Base-by-base conservation (phyloP, 2,329 filamentous ascomycete genomes). In the Alternaria sp. region DNA sequence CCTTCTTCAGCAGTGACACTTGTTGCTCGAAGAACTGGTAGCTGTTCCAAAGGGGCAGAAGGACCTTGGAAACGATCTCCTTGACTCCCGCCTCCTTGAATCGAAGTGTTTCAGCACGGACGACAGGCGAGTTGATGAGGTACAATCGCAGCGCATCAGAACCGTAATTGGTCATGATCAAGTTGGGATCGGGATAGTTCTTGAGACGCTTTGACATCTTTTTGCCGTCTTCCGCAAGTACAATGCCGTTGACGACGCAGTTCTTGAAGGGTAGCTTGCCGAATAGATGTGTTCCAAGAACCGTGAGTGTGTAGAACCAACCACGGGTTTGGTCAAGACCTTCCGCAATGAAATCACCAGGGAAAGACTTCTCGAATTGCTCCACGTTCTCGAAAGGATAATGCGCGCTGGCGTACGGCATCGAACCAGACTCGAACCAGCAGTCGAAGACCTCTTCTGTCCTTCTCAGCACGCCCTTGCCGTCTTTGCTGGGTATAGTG, bases 181-280 rank as follows among this genome's bases (percentile, higher is more conserved):
- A 81, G 56, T 82, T 82, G 10, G 94, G 94, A 71, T 97, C 93
- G 0, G 94, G 94, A 77, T 97, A 98, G 79, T 98, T 98, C 82
- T 97, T 96, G 57, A 97, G 83, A 53, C 94, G 88, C 80, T 98
- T 98, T 6, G 93, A 97, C 94, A 98, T 98, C 83, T 98, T 98
- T 83, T 97, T 97, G 55, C 94, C 94, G 72, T 97, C 92, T 75
- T 96, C 93, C 0, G 93, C 93, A 39, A 97, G 84, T 4, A 97
- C 93, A 62, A 97, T 95, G 49, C 93, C 93, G 73, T 96, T 97
- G 62, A 97, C 93, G n/a, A 97, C 91, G 70, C 92, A 96, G 76
- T 97, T 97, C 80, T 95, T 89, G 84, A 97, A 97, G 0, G 94
- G 93, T 2, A 93, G 87, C 34, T 87, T 85, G 41, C 90, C 90